phyloP scores from a whole-genome alignment of 176 grass and related monocot species.

The Oryza brachyantha region DNA sequence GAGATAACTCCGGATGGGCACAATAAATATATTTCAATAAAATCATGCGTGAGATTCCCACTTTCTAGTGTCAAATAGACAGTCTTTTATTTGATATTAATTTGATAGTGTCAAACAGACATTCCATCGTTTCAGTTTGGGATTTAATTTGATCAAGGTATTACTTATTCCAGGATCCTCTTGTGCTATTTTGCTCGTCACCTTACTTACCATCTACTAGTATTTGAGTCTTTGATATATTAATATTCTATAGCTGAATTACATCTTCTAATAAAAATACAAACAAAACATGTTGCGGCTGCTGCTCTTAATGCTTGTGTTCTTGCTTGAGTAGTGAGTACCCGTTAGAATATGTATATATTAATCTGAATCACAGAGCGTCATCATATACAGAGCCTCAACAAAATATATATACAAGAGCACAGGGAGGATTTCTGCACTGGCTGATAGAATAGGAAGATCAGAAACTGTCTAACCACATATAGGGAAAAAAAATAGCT shows the following conservation, averaged over 20 bases:
- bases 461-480: background rate
- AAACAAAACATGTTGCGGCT: background rate
- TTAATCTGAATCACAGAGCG: conserved; percentile 5
- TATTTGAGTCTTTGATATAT: too few relatives aligned
- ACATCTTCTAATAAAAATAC: background rate
- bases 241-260: background rate
- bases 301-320: background rate
- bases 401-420: conserved; percentile 24
- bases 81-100: too few relatives aligned
- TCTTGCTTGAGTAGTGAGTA: background rate
- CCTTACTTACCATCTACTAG: too few relatives aligned
- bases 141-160: background rate
- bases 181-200: background rate
- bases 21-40: conserved; percentile 29
- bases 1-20: conserved; percentile 11
- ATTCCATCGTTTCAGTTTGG: background rate
- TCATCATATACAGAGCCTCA: conserved; percentile 32
- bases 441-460: background rate
- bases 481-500: conserved; percentile 26
- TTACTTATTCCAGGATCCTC: background rate
- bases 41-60: background rate
- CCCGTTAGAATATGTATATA: conserved; percentile 13
- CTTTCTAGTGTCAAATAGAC: background rate
- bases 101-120: too few relatives aligned
- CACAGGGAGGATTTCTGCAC: background rate